Conservation (phyloP, 129 eudicot genomes). For the Ambrosia artemisiifolia region DNA sequence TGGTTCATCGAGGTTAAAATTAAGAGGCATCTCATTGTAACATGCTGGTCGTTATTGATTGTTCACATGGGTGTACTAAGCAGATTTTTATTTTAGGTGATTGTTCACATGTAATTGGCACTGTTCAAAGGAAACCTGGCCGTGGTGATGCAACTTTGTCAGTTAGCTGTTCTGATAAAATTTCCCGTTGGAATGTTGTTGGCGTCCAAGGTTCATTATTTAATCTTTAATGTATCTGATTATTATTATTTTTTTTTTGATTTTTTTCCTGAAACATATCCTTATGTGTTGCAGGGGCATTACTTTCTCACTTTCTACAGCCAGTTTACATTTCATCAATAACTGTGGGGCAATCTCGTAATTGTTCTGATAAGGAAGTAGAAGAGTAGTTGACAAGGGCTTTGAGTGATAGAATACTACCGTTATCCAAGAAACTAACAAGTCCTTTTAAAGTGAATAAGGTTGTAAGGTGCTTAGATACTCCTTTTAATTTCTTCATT, state of each 20-base stretch:
- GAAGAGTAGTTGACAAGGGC: conserved; percentile 66
- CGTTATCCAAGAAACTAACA: conserved; percentile 51
- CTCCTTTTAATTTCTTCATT: conserved; percentile 11
- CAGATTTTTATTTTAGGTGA: conserved; percentile 32
- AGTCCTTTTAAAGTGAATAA: conserved; percentile 77
- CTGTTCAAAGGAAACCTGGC: conserved; percentile 98
- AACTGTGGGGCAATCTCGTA: conserved; percentile 69
- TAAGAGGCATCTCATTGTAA: too few species aligned
- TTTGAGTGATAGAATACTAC: conserved; percentile 54
- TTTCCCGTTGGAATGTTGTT: conserved; percentile 92
- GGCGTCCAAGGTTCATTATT: conserved; percentile 78
- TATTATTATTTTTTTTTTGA: neutral
- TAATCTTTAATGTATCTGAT: neutral
- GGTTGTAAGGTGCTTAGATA: conserved; percentile 59
- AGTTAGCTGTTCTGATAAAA: conserved; percentile 98
- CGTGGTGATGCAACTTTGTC: conserved; percentile 94
- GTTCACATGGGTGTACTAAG: neutral
- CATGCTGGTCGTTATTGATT: too few species aligned
- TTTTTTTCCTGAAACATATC: neutral
- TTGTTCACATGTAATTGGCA: conserved; percentile 46
- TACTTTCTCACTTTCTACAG: conserved; percentile 73
- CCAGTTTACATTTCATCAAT: conserved; percentile 85
- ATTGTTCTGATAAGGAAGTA: conserved; percentile 36
- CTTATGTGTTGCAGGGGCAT: conserved; percentile 60
- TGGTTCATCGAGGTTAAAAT: too few species aligned